These are phyloP conservation scores for Actinomortierella wolfii DNA, from an alignment of 371 early-diverging fungal genomes.

Conservation along the genomic window DNA sequence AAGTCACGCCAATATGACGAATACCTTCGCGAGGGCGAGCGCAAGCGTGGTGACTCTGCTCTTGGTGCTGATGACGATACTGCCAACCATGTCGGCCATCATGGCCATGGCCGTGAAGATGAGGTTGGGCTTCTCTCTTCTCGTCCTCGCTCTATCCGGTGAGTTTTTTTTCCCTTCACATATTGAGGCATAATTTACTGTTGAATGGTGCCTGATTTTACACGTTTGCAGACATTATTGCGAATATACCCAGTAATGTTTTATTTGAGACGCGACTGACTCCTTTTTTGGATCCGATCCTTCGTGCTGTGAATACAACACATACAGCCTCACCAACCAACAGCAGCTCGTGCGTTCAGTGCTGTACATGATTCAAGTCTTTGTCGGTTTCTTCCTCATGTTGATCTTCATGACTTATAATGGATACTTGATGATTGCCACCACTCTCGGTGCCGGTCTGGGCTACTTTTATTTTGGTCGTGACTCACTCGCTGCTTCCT, in stretches of 20 bases:
- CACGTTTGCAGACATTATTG: too few species aligned
- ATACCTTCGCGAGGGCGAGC: conserved; percentile 39
- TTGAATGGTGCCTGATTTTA: too few species aligned
- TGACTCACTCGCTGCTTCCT: conserved; percentile 30
- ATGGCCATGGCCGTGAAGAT: too few species aligned
- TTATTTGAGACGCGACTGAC: too few species aligned
- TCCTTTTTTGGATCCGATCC: not conserved
- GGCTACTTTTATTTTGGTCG: conserved; percentile 73
- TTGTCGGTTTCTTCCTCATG: conserved; percentile 79
- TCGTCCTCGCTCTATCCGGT: too few species aligned
- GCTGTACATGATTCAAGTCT: conserved; percentile 68
- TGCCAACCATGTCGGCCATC: too few species aligned
- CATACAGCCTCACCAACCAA: conserved; percentile 46
- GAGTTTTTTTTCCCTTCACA: too few species aligned
- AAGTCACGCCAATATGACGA: conserved; percentile 57
- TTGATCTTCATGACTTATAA: conserved; percentile 91
- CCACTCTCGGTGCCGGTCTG: conserved; percentile 71
- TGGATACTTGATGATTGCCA: conserved; percentile 74
- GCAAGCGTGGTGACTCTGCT: conserved; percentile 16
- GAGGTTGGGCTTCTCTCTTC: too few species aligned
- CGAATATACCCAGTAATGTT: too few species aligned
- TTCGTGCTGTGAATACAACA: too few species aligned
- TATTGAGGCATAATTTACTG: too few species aligned
- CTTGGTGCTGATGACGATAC: not conserved
- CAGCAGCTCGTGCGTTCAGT: conserved; percentile 59